Base-by-base conservation (phyloP, 192 early-diverging fungal genomes). In the Backusella australiensis region DNA sequence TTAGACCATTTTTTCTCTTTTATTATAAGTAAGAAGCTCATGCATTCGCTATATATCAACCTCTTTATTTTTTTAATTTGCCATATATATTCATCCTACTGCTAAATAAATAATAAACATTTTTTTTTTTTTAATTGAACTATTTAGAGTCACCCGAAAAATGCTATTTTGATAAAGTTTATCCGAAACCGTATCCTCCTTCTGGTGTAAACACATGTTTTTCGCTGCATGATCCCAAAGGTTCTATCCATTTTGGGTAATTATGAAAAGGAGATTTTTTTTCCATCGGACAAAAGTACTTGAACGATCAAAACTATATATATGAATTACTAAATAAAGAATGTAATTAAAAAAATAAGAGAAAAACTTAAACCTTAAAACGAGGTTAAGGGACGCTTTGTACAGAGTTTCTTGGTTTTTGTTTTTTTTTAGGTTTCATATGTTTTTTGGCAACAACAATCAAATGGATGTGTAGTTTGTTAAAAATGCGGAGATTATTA, bases 241-340 rank as follows among this genome's bases (percentile, higher is more conserved):
- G 7, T 9, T 63, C 56, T 63, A 63, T 63, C 56, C 23, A 29
- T 29, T 63, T 63, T 29, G 21, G 56, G 56, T 4, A 63, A 63
- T 63, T 14, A 29, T 63, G 56, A 63, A 63, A 63, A 63, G 56
- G 56, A 63, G 56, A 29, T 23, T 63, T 63, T 63, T 63, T 63
- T 63, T 63, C 56, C 21, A 63, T 63, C 56, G 56, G 56, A 63
- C 56, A 63, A 63, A 26, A 23, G 56, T 29, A 63, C 23, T 63
- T 63, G 23, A 63, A 23, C 26, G 23, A 42, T 49, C 17, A n/a
- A 26, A 70, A 12, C 67, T 70, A n/a, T 36, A 26, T 63, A 29
- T 63, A 63, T 12, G 12, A 63, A 29, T 63, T 63, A 12, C 56
- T 63, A 63, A 3, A 7, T 63, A 11, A 19, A 29, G 56, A 26